These are phyloP conservation scores for Umbilicus rupestris DNA, from an alignment of 164 flowering plant genomes.

Conservation along the genomic window DNA sequence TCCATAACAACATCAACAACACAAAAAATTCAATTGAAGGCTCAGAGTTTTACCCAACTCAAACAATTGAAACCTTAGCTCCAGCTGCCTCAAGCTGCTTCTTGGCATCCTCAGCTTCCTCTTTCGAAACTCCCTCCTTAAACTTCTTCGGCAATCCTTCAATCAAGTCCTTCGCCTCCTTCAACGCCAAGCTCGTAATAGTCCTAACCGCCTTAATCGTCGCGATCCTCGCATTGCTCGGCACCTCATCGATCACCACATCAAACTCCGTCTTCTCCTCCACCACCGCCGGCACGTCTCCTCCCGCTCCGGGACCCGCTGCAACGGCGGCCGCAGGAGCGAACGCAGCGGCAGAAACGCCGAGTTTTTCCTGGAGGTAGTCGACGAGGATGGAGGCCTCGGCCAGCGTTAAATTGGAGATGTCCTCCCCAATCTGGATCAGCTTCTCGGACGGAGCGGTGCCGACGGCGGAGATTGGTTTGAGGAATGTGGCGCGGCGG, in stretches of 20 bases:
- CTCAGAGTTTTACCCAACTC: slow-evolving; percentile 4
- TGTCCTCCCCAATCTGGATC: slow-evolving; percentile 40
- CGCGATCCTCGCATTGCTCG: slow-evolving; percentile 75
- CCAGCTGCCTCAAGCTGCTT: slow-evolving; percentile 96
- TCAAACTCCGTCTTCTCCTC: slow-evolving; percentile 99
- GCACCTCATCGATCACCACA: slow-evolving; percentile 82
- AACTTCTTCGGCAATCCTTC: slow-evolving; percentile 94
- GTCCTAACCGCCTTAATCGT: slow-evolving; percentile 88
- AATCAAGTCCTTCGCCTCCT: slow-evolving; percentile 96
- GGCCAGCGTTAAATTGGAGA: slow-evolving; percentile 52
- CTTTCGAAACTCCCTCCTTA: slow-evolving; percentile 69
- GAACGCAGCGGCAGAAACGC: slow-evolving; percentile 82
- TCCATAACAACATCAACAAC: not conserved
- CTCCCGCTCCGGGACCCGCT: slow-evolving; percentile 1
- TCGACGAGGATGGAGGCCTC: slow-evolving; percentile 67
- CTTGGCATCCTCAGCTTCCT: slow-evolving; percentile 91
- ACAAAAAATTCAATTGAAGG: not conserved
- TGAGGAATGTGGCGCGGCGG: slow-evolving; percentile 21
- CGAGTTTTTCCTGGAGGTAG: slow-evolving; percentile 84
- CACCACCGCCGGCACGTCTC: slow-evolving; percentile 32
- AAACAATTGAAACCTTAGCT: slow-evolving; percentile 63
- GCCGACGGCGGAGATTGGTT: slow-evolving; percentile 43
- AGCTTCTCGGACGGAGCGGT: slow-evolving; percentile 46
- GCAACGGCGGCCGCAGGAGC: slow-evolving; percentile 55
- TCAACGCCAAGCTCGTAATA: slow-evolving; percentile 72